Conservation (phyloP, 139 green algal genomes). For the Coelastrella sp. region DNA sequence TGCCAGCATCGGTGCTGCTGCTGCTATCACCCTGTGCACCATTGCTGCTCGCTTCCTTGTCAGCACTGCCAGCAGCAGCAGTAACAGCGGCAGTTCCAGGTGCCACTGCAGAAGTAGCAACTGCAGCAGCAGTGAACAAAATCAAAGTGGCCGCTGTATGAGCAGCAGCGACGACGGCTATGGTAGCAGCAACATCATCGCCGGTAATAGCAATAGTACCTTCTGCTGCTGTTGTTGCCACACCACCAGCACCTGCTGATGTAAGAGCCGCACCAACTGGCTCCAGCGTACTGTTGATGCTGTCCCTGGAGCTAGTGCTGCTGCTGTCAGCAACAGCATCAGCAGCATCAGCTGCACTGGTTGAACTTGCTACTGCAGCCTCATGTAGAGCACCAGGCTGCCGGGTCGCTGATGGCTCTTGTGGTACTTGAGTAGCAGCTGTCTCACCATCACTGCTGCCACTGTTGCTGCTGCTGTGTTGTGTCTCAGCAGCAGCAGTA, state of each 20-base stretch:
- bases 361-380: neutral
- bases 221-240: conserved; percentile 14
- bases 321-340: too few relatives aligned
- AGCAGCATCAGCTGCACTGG: conserved; percentile 19
- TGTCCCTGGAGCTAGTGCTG: neutral
- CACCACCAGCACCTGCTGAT: conserved; percentile 19
- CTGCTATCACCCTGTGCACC: conserved; percentile 1
- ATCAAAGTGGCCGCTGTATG: too few relatives aligned
- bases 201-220: neutral
- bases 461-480: neutral
- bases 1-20: neutral
- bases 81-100: too few relatives aligned
- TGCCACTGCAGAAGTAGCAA: too few relatives aligned
- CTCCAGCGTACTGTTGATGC: neutral
- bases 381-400: neutral
- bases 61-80: too few relatives aligned
- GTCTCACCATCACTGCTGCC: neutral
- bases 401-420: neutral
- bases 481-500: neutral
- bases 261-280: conserved; percentile 8
- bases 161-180: too few relatives aligned
- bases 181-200: neutral
- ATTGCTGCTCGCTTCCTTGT: too few relatives aligned
- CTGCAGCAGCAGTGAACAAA: too few relatives aligned
- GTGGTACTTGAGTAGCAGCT: too few relatives aligned